phyloP scores from a whole-genome alignment of 805 yeast genomes.

The Saturnispora mendoncae region DNA sequence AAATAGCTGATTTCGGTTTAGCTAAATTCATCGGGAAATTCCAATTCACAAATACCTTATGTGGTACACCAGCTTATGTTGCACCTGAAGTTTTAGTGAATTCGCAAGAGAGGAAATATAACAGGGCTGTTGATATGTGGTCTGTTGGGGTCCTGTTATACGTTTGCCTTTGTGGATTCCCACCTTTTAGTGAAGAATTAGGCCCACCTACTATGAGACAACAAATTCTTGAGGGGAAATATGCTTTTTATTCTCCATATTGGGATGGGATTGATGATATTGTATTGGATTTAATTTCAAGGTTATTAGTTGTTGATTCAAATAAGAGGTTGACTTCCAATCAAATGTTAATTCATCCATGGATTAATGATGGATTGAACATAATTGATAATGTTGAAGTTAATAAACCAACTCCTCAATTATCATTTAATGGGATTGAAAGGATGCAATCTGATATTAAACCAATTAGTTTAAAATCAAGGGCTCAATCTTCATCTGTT shows the following conservation, averaged over 20 bases:
- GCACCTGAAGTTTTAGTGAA: slow-evolving; percentile 68
- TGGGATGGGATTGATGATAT: slow-evolving; percentile 66
- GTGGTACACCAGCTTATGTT: slow-evolving; percentile 84
- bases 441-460: slow-evolving; percentile 15
- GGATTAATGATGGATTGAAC: slow-evolving; percentile 30
- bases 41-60: slow-evolving; percentile 65
- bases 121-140: slow-evolving; percentile 74
- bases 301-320: slow-evolving; percentile 48
- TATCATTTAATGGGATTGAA: neutral
- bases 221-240: slow-evolving; percentile 58
- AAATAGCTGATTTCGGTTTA: slow-evolving; percentile 77
- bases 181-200: slow-evolving; percentile 75
- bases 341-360: slow-evolving; percentile 34
- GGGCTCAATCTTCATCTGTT: slow-evolving; percentile 19
- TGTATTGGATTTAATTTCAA: slow-evolving; percentile 57
- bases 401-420: neutral
- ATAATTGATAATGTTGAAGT: slow-evolving; percentile 1
- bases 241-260: slow-evolving; percentile 69
- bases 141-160: slow-evolving; percentile 71
- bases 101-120: slow-evolving; percentile 44
- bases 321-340: slow-evolving; percentile 33
- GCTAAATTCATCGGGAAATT: slow-evolving; percentile 63
- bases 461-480: slow-evolving; percentile 23
- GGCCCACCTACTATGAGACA: slow-evolving; percentile 75
- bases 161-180: slow-evolving; percentile 76